These are phyloP conservation scores for Solanum pinnatisectum DNA, from an alignment of 257 asterid species.

Conservation along the genomic window DNA sequence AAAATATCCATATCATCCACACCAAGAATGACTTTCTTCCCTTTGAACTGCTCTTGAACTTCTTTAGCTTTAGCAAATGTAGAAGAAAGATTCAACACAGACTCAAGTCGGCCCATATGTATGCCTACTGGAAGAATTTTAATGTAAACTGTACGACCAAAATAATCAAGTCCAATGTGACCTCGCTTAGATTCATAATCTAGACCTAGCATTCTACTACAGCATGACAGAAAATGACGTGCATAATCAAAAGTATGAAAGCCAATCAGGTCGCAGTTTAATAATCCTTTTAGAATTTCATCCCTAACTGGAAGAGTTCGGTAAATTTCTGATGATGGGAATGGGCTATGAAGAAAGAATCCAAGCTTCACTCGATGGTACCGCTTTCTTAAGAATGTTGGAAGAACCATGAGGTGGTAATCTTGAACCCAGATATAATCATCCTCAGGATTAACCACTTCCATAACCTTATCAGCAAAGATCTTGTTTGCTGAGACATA, in stretches of 20 bases:
- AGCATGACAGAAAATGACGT: conserved; percentile 88
- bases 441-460: conserved; percentile 73
- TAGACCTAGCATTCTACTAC: conserved; percentile 86
- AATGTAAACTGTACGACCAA: conserved; percentile 79
- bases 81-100: conserved; percentile 55
- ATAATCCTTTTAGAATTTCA: conserved; percentile 68
- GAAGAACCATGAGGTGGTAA: conserved; percentile 90
- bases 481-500: conserved; percentile 75
- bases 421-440: conserved; percentile 89
- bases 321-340: conserved; percentile 91
- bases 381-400: conserved; percentile 81
- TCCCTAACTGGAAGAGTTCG: conserved; percentile 86
- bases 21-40: conserved; percentile 67
- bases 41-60: conserved; percentile 51
- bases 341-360: conserved; percentile 88
- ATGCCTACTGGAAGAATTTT: conserved; percentile 87
- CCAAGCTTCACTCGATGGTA: conserved; percentile 77
- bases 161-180: conserved; percentile 84
- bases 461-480: conserved; percentile 84
- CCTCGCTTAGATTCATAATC: conserved; percentile 92
- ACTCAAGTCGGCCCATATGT: conserved; percentile 81
- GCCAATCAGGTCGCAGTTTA: conserved; percentile 75
- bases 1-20: conserved; percentile 96
- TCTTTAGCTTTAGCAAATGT: conserved; percentile 60
- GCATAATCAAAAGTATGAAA: conserved; percentile 94